Evolutionary conservation across 495 filamentous ascomycete genomes (phyloP), one percentile per base, ranked within the genome.

Genomic region (Penicillium ochrochloron): DNA sequence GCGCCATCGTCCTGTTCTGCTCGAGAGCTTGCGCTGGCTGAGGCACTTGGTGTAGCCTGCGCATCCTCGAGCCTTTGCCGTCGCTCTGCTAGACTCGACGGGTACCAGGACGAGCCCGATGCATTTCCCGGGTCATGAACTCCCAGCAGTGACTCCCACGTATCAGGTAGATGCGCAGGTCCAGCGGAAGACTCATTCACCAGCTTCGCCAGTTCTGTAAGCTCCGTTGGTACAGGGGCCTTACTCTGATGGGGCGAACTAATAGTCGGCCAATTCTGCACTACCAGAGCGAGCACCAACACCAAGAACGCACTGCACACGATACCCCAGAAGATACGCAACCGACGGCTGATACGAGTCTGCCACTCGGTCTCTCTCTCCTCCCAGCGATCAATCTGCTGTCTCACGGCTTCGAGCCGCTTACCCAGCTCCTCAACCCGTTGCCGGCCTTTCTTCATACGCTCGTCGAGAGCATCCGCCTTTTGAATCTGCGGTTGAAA

Each of bases 341-440:
- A 76, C 15, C 88, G 77, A 68, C 80, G 85, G 66, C 86, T 83
- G 1, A 88, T 88, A 60, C 80, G 85, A 62, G 86, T 86, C 78
- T 92, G 88, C 88, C 87, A 92, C 69, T 91, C 89, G 41, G 71
- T 75, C 67, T 95, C 92, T 35, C 85, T 83, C 55, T 82, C 83
- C 74, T 92, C 91, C 86, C 90, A 92, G 57, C 78, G 78, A 68
- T 91, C 88, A 46, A 94, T 89, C 59, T 86, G 82, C 54, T 80
- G 70, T 46, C 85, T 77, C 35, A 92, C 90, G 1, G 78, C 75
- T 59, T 89, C 87, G 7, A 96, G 84, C 60, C 92, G 82, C 61
- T 80, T 80, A 61, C 86, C 86, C 42, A 96, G 81, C n/a, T 74
- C 73, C 42, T 85, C 78, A 31, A 93, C 89, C 67, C 82, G 88